Conservation (phyloP, 768 basidiomycete genomes). For the Pisolithus orientalis region DNA sequence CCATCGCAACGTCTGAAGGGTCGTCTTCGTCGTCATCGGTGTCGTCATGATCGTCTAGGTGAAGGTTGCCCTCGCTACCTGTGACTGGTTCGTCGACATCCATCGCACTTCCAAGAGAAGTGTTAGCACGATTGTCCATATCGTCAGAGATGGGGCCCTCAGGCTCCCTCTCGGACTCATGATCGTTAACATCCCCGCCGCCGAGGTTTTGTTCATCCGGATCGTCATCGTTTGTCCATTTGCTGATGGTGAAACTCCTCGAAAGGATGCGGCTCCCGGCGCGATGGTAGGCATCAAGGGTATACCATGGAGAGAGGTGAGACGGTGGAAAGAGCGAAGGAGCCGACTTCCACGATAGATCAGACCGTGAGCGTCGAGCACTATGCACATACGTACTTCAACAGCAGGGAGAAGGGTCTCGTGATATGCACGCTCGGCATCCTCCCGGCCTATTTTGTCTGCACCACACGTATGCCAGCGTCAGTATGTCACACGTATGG, state of each 20-base stretch:
- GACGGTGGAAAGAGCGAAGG: conserved; percentile 64
- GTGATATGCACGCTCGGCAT: conserved; percentile 70
- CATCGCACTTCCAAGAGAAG: conserved; percentile 20
- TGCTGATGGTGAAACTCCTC: conserved; percentile 82
- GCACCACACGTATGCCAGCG: neutral
- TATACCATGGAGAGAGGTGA: conserved; percentile 45
- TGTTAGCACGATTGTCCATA: conserved; percentile 21
- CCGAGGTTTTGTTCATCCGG: conserved; percentile 28
- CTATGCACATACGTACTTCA: conserved; percentile 37
- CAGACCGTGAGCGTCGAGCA: neutral
- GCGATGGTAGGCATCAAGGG: conserved; percentile 71
- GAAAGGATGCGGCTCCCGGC: conserved; percentile 92
- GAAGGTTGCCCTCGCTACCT: conserved; percentile 17
- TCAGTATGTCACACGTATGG: neutral
- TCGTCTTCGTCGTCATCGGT: conserved; percentile 49
- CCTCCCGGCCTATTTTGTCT: conserved; percentile 85
- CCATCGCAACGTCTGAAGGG: conserved; percentile 74
- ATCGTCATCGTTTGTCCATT: conserved; percentile 33
- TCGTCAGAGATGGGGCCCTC: conserved; percentile 22
- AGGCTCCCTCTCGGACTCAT: conserved; percentile 31
- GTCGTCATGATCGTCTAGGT: conserved; percentile 35
- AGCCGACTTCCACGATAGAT: conserved; percentile 41
- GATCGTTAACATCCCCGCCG: conserved; percentile 4
- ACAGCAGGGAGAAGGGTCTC: conserved; percentile 67
- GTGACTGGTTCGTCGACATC: conserved; percentile 22